These are phyloP conservation scores for Myxozyma sirexii DNA, from an alignment of 805 yeast species.

Conservation along the genomic window DNA sequence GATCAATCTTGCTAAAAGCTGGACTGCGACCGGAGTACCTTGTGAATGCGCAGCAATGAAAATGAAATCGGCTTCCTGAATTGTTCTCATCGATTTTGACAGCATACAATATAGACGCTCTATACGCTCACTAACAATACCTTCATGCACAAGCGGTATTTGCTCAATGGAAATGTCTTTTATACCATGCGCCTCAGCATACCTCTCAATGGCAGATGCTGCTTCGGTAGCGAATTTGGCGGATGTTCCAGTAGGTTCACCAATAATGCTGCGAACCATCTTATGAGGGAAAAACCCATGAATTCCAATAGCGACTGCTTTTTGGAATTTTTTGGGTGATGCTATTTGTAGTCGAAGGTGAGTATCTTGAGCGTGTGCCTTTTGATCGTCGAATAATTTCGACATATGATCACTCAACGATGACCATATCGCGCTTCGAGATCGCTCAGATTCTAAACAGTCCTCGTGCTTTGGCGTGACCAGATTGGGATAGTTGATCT, in stretches of 20 bases:
- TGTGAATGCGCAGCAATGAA: constrained; percentile 94
- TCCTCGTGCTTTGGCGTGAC: constrained; percentile 29
- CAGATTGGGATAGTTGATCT: constrained; percentile 25
- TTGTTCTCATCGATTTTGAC: constrained; percentile 60
- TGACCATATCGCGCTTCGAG: constrained; percentile 15
- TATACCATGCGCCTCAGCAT: constrained; percentile 53
- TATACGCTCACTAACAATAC: constrained; percentile 84
- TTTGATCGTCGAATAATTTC: constrained; percentile 6
- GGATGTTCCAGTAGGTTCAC: constrained; percentile 97
- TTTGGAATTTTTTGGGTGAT: constrained; percentile 35
- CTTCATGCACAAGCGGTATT: constrained; percentile 92
- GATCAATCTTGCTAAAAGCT: constrained; percentile 71
- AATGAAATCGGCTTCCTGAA: constrained; percentile 73
- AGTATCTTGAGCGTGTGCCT: background rate
- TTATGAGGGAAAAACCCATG: constrained; percentile 95
- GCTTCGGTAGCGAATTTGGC: constrained; percentile 88
- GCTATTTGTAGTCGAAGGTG: constrained; percentile 13
- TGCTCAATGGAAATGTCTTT: constrained; percentile 63
- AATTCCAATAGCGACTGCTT: constrained; percentile 83
- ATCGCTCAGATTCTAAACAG: constrained; percentile 10
- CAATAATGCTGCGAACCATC: constrained; percentile 81
- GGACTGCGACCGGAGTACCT: constrained; percentile 89
- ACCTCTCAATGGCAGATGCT: constrained; percentile 70
- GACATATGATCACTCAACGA: constrained; percentile 16
- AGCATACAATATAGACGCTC: constrained; percentile 74